These are phyloP conservation scores for Amanita molliuscula DNA, from an alignment of 768 basidiomycete genomes.

Conservation along the genomic window DNA sequence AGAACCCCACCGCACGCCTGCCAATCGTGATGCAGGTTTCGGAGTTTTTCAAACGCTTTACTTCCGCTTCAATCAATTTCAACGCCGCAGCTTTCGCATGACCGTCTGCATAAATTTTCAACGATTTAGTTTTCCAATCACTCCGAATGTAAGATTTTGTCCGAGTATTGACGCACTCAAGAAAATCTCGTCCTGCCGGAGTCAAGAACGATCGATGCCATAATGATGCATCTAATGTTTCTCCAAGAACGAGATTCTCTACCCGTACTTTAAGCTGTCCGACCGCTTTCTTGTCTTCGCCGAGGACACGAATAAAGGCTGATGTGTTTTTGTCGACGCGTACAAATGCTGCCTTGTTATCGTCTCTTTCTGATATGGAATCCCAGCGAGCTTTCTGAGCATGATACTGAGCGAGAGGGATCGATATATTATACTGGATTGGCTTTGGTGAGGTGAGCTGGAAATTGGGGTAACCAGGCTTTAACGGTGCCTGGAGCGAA, in stretches of 20 bases:
- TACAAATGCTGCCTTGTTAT: constrained; percentile 25
- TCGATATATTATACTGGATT: constrained; percentile 37
- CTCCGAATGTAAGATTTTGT: constrained; percentile 33
- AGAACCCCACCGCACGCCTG: constrained; percentile 33
- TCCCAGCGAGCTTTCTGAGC: constrained; percentile 44
- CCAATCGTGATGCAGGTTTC: constrained; percentile 31
- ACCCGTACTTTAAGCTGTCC: constrained; percentile 53
- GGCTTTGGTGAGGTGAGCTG: constrained; percentile 36
- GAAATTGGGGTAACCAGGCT: constrained; percentile 20
- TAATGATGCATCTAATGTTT: constrained; percentile 29
- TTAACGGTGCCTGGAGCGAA: constrained; percentile 20
- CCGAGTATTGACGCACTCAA: constrained; percentile 20
- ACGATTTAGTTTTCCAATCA: constrained; percentile 33
- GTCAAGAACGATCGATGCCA: constrained; percentile 40
- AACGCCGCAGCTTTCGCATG: constrained; percentile 30
- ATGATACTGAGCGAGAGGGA: constrained; percentile 37
- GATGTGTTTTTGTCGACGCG: constrained; percentile 14
- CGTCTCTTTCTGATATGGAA: constrained; percentile 24
- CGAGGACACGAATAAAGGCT: constrained; percentile 36
- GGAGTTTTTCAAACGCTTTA: constrained; percentile 34
- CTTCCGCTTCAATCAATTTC: constrained; percentile 33
- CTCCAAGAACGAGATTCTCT: constrained; percentile 43
- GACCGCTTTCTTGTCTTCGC: constrained; percentile 41
- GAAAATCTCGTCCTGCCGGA: constrained; percentile 21
- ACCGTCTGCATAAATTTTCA: constrained; percentile 38